Evolutionary conservation across 2,329 filamentous ascomycete species (phyloP), one percentile per base, ranked within the genome.

Genomic region (Microsporum canis): DNA sequence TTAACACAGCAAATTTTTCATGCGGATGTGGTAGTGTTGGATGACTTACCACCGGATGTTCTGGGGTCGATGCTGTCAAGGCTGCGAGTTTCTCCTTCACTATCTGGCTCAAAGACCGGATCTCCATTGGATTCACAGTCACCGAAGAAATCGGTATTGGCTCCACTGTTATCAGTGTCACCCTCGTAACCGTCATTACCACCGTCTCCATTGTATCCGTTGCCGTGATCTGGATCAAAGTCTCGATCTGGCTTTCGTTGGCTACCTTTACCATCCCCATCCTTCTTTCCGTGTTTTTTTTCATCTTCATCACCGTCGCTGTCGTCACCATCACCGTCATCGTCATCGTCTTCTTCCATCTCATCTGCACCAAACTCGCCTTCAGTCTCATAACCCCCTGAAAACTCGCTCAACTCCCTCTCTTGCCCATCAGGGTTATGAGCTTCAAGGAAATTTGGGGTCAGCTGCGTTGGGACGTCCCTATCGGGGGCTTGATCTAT

Each of bases 91-190:
- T 45, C n/a, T 43, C 31, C 14, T 5, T 55, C 51, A 29, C 14
- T 59, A 14, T 60, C 57, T 36, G 33, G 29, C 49, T 53, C 58
- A 12, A 45, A 49, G 27, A 41, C 49, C 36, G 47, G 57, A 23
- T 59, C 63, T 10, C 38, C 63, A 55, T 64, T 61, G 8, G 60
- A 64, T 49, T 64, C 63, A 17, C 39, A 27, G 38, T 64, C 63
- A 23, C 58, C 63, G 45, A 62, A 64, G 12, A 45, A 62, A 12
- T 62, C 60, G 17, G 31, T 38, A 33, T 12, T 36, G 1, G 38
- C 57, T 38, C 41, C 39, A 38, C 39, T 36, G 17, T 51, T 41
- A 43, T 59, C 45, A 34, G 43, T 14, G 14, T 34, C 57, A 14
- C 33, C 38, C 12, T 51, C 45, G 23, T 51, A 51, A 12, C 45